Percentiles rank a stretch among this genome's conserved stretches.
phyloP scores from a whole-genome alignment of 441 rosid genomes.

The Lepidium campestre region DNA sequence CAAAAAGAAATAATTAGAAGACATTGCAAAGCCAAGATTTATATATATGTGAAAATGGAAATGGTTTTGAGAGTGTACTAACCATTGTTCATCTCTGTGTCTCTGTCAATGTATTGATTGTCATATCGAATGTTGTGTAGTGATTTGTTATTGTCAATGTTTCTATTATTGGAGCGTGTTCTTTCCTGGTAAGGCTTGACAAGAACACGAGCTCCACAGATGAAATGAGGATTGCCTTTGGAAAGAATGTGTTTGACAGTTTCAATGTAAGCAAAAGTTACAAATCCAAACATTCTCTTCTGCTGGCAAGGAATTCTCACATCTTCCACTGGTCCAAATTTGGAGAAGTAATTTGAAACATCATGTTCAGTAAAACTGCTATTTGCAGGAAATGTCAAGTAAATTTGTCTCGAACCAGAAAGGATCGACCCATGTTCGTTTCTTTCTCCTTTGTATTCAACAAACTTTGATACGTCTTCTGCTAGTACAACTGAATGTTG shows the following conservation, averaged over 20 bases:
- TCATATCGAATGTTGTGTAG: conserved; percentile 36
- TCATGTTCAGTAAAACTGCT: conserved; percentile 82
- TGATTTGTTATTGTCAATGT: conserved; percentile 51
- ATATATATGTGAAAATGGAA: neutral
- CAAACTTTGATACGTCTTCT: conserved; percentile 61
- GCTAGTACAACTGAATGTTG: conserved; percentile 80
- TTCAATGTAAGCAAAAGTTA: conserved; percentile 60
- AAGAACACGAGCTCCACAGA: conserved; percentile 82
- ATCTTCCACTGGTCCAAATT: conserved; percentile 84
- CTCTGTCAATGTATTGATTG: conserved; percentile 44
- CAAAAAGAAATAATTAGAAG: neutral
- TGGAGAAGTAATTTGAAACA: conserved; percentile 78
- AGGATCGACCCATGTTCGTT: conserved; percentile 58
- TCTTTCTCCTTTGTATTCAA: conserved; percentile 50
- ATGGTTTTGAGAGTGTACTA: conserved; percentile 15
- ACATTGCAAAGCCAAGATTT: neutral
- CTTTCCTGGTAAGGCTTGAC: conserved; percentile 93
- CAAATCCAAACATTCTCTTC: conserved; percentile 91
- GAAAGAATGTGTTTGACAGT: conserved; percentile 60
- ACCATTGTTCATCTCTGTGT: conserved; percentile 54
- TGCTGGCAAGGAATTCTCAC: conserved; percentile 91
- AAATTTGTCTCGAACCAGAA: conserved; percentile 76
- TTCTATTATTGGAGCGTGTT: conserved; percentile 52
- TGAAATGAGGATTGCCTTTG: conserved; percentile 86
- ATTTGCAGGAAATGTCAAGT: conserved; percentile 88